Base-by-base conservation (phyloP, 2,329 filamentous ascomycete genomes). In the Plectosphaerella sp. region DNA sequence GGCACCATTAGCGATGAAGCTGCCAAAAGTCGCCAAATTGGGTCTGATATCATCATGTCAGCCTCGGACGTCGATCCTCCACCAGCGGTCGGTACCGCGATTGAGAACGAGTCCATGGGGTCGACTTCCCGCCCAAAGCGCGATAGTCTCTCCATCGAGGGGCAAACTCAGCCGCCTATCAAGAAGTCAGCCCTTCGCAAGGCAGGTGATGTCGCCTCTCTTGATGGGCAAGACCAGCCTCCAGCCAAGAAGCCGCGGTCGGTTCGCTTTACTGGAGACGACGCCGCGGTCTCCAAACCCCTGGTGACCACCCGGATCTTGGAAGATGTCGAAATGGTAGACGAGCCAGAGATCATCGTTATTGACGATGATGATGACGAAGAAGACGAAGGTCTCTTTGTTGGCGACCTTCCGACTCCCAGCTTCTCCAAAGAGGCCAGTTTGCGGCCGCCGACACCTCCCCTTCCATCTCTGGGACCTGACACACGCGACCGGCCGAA, bases 1-100 rank as follows among this genome's bases (percentile, higher is more conserved):
- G 58, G 66, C 36, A 61, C 57, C 7, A 64, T 74, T 12, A 59
- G 39, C 9, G 56, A 50, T 15, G 62, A 65, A 5, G 63, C 64
- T 43, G 52, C 41, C 16, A 6, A 9, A 8, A 12, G 11, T 12
- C 41, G 41, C n/a, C 41, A 43, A 18, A 5, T 3, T 20, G 18
- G n/a, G 41, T 6, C n/a, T 18, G 41, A 43, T 12, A 20, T 4
- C 11, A 7, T 10, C 11, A 18, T n/a, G 18, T n/a, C 41, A 43
- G 4, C 28, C 2, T 4, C 28, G 28, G 8, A 33, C 11, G 28
- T 3, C 3, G 28, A 33, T 12, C 8, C 28, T 5, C 11, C 28
- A 5, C 28, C 28, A 10, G 8, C 28, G 8, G 28, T 33, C 28
- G 28, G 28, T 33, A 12, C 22, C 22, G 28, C 11, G 28, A 12